Evolutionary conservation across 2,329 filamentous ascomycete species (phyloP), one percentile per base, ranked within the genome.

Genomic region (Aspergillus calidoustus): DNA sequence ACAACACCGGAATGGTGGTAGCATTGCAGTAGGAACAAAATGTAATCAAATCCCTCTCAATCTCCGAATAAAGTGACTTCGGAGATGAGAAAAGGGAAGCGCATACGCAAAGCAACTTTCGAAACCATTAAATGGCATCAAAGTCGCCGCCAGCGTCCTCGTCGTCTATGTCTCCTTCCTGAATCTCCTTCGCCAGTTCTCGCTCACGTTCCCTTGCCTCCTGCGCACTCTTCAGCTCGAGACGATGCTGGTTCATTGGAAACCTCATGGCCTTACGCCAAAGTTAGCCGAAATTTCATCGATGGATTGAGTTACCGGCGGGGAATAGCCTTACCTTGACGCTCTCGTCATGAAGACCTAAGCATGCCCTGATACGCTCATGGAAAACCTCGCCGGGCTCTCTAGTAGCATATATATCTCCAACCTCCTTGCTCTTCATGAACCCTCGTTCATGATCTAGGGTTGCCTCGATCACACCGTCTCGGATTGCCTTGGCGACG

Each of bases 371-470:
- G 71, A 99, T 98, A 73, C 95, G 92, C 75, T 97, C 94, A 78
- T 99, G 94, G 86, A 99, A 99, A 1, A 92, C 93, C 83, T 99
- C 94, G 55, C 92, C 93, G 0, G 95, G 95, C 79, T 99, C 95
- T 65, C 92, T 87, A 48, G 95, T 99, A 57, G 93, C 92, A 77
- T 99, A 99, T 44, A 98, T 91, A 76, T 99, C 95, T 49, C 93
- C 92, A 34, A 96, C 86, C 71, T 97, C 93, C 83, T 96, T 97
- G 78, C 93, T 97, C 87, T 97, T 96, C 93, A 98, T 97, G 81
- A 92, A 98, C 0, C 95, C 95, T 66, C 89, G 89, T 83, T 98
- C 93, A 66, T 96, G 91, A 76, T 99, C 94, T 64, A 98, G 83
- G 2, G 91, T 93, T 38, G 94, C 94, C 83, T 98, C 94, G 61